Conservation (phyloP, 331 rosid genomes). For the Pyrus hybrid region DNA sequence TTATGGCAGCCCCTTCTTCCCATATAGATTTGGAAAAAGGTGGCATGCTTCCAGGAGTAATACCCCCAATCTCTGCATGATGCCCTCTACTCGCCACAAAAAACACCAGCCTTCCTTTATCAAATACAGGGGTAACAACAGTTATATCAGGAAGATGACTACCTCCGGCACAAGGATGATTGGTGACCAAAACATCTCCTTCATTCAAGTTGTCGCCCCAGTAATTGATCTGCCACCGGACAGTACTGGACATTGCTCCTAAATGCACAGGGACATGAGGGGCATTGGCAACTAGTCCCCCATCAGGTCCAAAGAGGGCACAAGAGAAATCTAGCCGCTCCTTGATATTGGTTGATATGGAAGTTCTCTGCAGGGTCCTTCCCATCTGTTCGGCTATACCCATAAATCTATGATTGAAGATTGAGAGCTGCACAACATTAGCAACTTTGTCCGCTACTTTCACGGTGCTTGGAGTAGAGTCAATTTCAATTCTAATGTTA, state of each 20-base stretch:
- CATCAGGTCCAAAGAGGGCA: conserved; percentile 84
- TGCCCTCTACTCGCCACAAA: conserved; percentile 92
- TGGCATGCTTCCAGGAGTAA: conserved; percentile 96
- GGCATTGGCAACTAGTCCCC: conserved; percentile 92
- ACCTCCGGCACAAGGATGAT: conserved; percentile 94
- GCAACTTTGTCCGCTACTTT: conserved; percentile 54
- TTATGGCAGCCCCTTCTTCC: conserved; percentile 92
- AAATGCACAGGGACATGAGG: conserved; percentile 89
- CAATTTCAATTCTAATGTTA: conserved; percentile 67
- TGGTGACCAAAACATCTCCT: conserved; percentile 88
- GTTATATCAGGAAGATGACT: conserved; percentile 97
- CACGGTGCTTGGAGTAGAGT: conserved; percentile 33
- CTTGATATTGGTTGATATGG: conserved; percentile 87
- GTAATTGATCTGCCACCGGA: conserved; percentile 66
- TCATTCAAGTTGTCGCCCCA: conserved; percentile 67
- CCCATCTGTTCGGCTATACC: conserved; percentile 99
- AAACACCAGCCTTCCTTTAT: conserved; percentile 53
- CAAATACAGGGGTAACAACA: conserved; percentile 80
- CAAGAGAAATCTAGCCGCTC: conserved; percentile 92
- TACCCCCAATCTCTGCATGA: conserved; percentile 89
- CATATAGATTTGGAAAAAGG: conserved; percentile 81
- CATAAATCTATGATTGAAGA: conserved; percentile 89
- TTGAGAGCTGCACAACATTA: conserved; percentile 86
- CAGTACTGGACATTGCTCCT: conserved; percentile 91
- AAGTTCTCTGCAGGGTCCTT: conserved; percentile 87